Percentiles rank a stretch among this genome's conserved stretches.
Evolutionary conservation across 306 rosid species (phyloP).

Genomic region (Coriaria nepalensis): DNA sequence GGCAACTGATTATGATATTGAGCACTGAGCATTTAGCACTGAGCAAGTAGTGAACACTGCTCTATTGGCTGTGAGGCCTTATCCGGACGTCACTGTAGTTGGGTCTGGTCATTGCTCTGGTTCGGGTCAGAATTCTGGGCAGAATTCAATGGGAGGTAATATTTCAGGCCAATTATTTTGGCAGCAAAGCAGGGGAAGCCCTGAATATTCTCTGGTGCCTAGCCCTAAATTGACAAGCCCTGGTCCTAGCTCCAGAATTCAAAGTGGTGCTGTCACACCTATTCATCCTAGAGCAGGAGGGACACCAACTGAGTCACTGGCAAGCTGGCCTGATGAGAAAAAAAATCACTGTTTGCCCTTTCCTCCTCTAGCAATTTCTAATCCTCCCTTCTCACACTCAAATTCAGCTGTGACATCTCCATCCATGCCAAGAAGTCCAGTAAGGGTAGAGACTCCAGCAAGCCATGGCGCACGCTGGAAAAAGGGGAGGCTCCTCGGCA

Average conservation of each 20-base stretch:
- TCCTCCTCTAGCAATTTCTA: constrained; percentile 59
- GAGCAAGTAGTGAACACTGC: constrained; percentile 48
- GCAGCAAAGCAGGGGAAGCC: constrained; percentile 52
- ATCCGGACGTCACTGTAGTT: constrained; percentile 39
- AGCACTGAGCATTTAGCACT: constrained; percentile 47
- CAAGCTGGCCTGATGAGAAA: constrained; percentile 58
- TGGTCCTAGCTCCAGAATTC: constrained; percentile 57
- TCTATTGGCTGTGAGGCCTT: constrained; percentile 38
- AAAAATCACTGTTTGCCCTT: constrained; percentile 89
- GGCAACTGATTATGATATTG: constrained; percentile 63
- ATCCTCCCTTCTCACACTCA: constrained; percentile 66
- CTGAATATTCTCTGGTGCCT: constrained; percentile 74
- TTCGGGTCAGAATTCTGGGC: constrained; percentile 90
- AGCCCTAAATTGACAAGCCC: constrained; percentile 77
- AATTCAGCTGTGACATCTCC: constrained; percentile 91
- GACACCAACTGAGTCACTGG: constrained; percentile 43
- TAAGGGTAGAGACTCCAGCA: constrained; percentile 66
- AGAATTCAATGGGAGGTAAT: constrained; percentile 95
- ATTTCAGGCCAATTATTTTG: constrained; percentile 50
- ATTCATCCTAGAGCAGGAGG: constrained; percentile 79
- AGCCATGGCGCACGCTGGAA: constrained; percentile 87
- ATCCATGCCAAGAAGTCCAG: constrained; percentile 87
- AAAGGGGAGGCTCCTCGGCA: constrained; percentile 83
- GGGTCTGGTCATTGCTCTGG: constrained; percentile 90
- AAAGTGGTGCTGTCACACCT: constrained; percentile 94